A percentile compares a stretch with the other conserved stretches of the same genome.
Conservation (phyloP, 257 asterid genomes). For the Cordia subcordata region DNA sequence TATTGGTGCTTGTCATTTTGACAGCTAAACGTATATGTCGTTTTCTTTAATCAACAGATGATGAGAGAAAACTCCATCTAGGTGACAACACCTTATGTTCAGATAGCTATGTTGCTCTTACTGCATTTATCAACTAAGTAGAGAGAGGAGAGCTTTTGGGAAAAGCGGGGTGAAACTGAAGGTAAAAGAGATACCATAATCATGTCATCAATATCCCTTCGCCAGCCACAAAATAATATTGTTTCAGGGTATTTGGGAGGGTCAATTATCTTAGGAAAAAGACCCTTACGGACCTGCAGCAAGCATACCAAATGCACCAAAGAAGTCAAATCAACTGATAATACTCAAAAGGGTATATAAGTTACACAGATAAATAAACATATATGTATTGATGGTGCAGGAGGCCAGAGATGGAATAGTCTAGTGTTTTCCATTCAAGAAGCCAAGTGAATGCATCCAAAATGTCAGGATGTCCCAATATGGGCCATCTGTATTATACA, state of each 20-base stretch:
- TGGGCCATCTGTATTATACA: constrained; percentile 1
- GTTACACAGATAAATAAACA: constrained; percentile 1
- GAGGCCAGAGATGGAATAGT: neutral
- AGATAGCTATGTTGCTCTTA: too few relatives aligned
- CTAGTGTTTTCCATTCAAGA: neutral
- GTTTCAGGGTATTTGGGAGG: constrained; percentile 92
- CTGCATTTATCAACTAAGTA: neutral
- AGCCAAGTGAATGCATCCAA: neutral
- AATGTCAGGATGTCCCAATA: neutral
- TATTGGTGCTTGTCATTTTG: too few relatives aligned
- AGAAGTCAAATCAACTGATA: too few relatives aligned
- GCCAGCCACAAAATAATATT: constrained; percentile 94
- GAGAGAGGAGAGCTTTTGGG: neutral
- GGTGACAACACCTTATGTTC: too few relatives aligned
- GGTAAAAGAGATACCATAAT: constrained; percentile 54
- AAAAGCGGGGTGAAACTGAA: neutral
- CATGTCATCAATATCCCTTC: constrained; percentile 98
- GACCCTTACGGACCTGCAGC: constrained; percentile 60
- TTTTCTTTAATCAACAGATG: too few relatives aligned
- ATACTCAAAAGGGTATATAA: neutral
- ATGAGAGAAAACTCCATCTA: too few relatives aligned
- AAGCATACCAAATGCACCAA: constrained; percentile 8
- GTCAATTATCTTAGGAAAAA: constrained; percentile 59
- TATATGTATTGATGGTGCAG: neutral
- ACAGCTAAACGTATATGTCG: too few relatives aligned